A percentile compares a stretch with the other conserved stretches of the same genome.
Evolutionary conservation across 2,329 filamentous ascomycete genomes (phyloP).

Genomic region (Podosphaera fusca): DNA sequence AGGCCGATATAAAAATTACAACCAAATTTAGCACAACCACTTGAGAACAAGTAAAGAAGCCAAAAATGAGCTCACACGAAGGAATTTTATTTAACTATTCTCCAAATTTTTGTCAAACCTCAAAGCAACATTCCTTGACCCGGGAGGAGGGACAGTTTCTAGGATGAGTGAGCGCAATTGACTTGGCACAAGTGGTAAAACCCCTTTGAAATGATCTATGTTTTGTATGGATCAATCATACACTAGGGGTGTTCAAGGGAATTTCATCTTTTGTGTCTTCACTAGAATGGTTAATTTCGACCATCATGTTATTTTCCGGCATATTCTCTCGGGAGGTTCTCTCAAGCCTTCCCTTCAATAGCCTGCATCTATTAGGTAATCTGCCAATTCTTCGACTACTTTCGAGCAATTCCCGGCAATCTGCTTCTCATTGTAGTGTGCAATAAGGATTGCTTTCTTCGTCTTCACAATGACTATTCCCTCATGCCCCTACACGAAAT

Average conservation of each 20-base stretch:
- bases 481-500: slow-evolving; percentile 38
- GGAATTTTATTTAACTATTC: slow-evolving; percentile 2
- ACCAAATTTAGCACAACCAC: neutral
- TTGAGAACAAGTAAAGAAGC: neutral
- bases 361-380: slow-evolving; percentile 50
- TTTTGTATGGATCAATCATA: neutral
- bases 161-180: no score
- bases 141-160: no score
- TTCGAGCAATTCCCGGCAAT: slow-evolving; percentile 54
- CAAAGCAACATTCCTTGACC: no score
- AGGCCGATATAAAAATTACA: neutral
- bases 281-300: neutral
- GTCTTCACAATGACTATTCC: slow-evolving; percentile 74
- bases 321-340: neutral
- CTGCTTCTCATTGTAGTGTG: slow-evolving; percentile 56
- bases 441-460: slow-evolving; percentile 67
- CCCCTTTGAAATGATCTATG: no score
- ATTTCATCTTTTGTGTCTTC: slow-evolving; percentile 1
- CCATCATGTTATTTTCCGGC: neutral
- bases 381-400: slow-evolving; percentile 62
- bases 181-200: no score
- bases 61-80: neutral
- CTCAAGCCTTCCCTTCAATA: slow-evolving; percentile 32
- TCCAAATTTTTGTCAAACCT: neutral
- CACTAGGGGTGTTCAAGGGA: neutral